Evolutionary conservation across 1,284 basidiomycete species (phyloP).

Genomic region (Xanthoconium separans): DNA sequence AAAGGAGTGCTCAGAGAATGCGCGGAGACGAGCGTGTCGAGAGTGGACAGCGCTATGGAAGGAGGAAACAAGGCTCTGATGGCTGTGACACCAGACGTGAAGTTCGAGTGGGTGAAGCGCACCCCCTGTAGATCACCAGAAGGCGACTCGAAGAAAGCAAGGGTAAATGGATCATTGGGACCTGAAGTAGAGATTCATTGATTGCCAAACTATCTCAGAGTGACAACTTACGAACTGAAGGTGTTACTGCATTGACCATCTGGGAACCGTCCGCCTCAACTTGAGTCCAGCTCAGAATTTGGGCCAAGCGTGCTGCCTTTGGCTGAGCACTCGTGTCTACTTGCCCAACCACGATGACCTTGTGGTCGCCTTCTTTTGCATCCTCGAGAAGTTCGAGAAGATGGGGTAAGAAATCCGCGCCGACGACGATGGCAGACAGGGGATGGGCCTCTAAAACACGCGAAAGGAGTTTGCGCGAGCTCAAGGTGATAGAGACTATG

Average conservation of each 20-base stretch:
- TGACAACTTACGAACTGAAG: constrained; percentile 23
- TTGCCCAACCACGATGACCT: constrained; percentile 68
- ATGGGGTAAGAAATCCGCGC: constrained; percentile 58
- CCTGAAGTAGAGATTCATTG: constrained; percentile 37
- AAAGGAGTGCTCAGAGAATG: constrained; percentile 68
- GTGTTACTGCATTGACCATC: constrained; percentile 16
- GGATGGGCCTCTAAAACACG: constrained; percentile 61
- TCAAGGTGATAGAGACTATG: constrained; percentile 68
- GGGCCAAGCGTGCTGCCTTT: constrained; percentile 47
- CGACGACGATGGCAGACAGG: constrained; percentile 67
- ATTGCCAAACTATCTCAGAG: not conserved
- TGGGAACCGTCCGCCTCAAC: constrained; percentile 61
- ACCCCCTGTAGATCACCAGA: constrained; percentile 56
- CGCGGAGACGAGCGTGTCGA: constrained; percentile 74
- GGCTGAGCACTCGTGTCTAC: constrained; percentile 41
- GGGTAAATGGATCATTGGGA: constrained; percentile 60
- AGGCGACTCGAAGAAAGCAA: constrained; percentile 58
- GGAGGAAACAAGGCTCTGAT: constrained; percentile 64
- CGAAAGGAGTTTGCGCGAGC: constrained; percentile 55
- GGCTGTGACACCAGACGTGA: constrained; percentile 78
- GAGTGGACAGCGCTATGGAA: constrained; percentile 55
- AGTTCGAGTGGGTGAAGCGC: constrained; percentile 72
- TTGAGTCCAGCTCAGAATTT: constrained; percentile 59
- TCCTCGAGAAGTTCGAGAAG: constrained; percentile 70
- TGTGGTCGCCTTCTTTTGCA: constrained; percentile 49